These are phyloP conservation scores for Aspergillus carlsbadensis DNA, from an alignment of 495 filamentous ascomycete species.

Conservation along the genomic window DNA sequence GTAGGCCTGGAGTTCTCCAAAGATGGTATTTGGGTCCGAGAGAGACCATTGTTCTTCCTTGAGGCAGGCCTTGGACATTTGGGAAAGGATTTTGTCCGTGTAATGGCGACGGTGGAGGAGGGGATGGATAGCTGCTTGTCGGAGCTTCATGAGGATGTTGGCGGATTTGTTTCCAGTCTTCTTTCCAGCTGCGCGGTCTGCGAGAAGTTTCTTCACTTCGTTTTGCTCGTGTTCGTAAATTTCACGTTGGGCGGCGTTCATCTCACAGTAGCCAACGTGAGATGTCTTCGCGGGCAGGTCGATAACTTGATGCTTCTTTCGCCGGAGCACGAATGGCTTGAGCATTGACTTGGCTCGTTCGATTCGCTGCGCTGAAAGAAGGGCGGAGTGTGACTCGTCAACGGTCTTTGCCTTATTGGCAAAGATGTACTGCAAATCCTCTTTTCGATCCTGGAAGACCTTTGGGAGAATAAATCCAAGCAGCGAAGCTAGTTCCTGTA, in stretches of 20 bases:
- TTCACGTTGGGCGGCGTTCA: slow-evolving; percentile 64
- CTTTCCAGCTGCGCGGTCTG: slow-evolving; percentile 56
- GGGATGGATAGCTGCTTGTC: slow-evolving; percentile 91
- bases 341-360: slow-evolving; percentile 85
- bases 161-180: slow-evolving; percentile 54
- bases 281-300: slow-evolving; percentile 81
- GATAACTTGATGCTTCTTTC: slow-evolving; percentile 94
- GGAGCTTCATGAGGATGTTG: slow-evolving; percentile 87
- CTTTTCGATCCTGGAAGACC: slow-evolving; percentile 70
- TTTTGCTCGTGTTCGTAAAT: slow-evolving; percentile 68
- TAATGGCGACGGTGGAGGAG: slow-evolving; percentile 82
- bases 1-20: slow-evolving; percentile 67
- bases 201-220: slow-evolving; percentile 53
- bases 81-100: slow-evolving; percentile 64
- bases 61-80: slow-evolving; percentile 76
- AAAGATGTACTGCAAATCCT: slow-evolving; percentile 79
- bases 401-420: slow-evolving; percentile 86
- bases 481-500: slow-evolving; percentile 84
- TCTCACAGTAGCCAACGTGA: slow-evolving; percentile 73
- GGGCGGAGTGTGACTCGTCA: slow-evolving; percentile 65
- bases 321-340: slow-evolving; percentile 88
- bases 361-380: slow-evolving; percentile 83
- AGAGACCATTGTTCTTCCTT: slow-evolving; percentile 59
- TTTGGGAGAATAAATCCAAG: slow-evolving; percentile 88
- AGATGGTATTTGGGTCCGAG: slow-evolving; percentile 63